Conservation (phyloP, 306 rosid genomes). For the Cicer chorassanicum region DNA sequence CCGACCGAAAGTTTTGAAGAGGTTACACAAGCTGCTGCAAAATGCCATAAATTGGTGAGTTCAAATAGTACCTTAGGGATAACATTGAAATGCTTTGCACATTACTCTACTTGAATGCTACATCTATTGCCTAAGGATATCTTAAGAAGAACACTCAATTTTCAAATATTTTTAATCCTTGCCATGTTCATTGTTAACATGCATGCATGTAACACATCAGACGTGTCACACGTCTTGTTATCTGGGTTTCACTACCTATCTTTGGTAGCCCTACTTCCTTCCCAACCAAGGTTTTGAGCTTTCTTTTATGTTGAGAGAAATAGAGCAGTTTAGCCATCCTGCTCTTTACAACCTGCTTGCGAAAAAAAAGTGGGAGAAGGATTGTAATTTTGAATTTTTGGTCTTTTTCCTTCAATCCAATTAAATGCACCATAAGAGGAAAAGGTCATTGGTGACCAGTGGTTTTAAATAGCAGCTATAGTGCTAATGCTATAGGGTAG, state of each 20-base stretch:
- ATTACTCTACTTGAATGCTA: constrained; percentile 27
- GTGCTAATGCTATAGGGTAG: no score
- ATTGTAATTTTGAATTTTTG: not conserved
- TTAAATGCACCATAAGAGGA: constrained; percentile 3
- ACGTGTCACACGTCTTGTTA: not conserved
- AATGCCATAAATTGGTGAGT: constrained; percentile 82
- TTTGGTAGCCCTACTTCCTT: constrained; percentile 13
- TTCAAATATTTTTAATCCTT: constrained; percentile 2
- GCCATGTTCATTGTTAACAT: not conserved
- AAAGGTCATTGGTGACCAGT: not conserved
- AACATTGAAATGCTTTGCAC: not conserved
- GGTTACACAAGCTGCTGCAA: constrained; percentile 63
- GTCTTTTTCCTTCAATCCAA: constrained; percentile 23
- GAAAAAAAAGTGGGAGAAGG: not conserved
- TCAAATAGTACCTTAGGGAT: constrained; percentile 15
- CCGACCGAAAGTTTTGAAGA: constrained; percentile 74
- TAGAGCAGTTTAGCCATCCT: not conserved
- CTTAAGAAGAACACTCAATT: not conserved
- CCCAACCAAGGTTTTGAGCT: constrained; percentile 2
- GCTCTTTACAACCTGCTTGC: not conserved
- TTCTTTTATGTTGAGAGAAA: not conserved
- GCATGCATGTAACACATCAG: constrained; percentile 19
- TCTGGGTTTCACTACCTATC: constrained; percentile 22
- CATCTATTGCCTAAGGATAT: constrained; percentile 17
- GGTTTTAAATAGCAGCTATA: no score